Conservation (phyloP, 352 stramenopile genomes). For the Phytopythium mirpurense region DNA sequence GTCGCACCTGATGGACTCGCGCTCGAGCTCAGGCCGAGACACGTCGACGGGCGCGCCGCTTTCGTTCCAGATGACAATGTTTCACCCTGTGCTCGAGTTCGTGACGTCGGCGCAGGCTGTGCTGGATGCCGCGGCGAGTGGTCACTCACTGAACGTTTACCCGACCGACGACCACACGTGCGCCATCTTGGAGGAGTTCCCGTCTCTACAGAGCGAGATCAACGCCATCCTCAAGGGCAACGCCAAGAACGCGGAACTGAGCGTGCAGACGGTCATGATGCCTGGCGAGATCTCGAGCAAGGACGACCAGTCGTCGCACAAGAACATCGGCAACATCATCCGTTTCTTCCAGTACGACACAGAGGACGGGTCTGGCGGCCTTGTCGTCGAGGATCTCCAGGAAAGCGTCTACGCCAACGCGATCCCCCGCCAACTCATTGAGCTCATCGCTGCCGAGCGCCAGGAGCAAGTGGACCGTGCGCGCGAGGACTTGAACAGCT, state of each 20-base stretch:
- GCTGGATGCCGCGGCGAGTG: constrained; percentile 72
- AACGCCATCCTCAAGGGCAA: constrained; percentile 65
- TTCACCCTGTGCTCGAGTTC: constrained; percentile 82
- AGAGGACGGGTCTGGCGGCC: constrained; percentile 65
- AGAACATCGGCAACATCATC: constrained; percentile 88
- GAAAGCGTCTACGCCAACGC: constrained; percentile 72
- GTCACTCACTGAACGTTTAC: constrained; percentile 70
- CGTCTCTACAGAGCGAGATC: constrained; percentile 58
- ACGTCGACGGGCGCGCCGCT: constrained; percentile 33
- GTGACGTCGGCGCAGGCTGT: constrained; percentile 82
- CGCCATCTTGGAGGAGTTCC: constrained; percentile 66
- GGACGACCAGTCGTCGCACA: constrained; percentile 70
- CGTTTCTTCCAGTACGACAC: constrained; percentile 88
- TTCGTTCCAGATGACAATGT: constrained; percentile 87
- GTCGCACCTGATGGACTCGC: constrained; percentile 32
- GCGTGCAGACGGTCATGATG: constrained; percentile 87
- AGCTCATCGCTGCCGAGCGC: constrained; percentile 69
- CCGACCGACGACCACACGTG: constrained; percentile 77
- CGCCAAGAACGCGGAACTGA: constrained; percentile 74
- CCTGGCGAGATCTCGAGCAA: constrained; percentile 63
- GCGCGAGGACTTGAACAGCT: constrained; percentile 67
- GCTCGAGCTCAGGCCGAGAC: constrained; percentile 36
- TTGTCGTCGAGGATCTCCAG: constrained; percentile 83
- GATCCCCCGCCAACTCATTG: constrained; percentile 79
- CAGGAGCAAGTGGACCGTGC: constrained; percentile 79